Base-by-base conservation (phyloP, 768 basidiomycete genomes). In the Tricholoma furcatifolium region DNA sequence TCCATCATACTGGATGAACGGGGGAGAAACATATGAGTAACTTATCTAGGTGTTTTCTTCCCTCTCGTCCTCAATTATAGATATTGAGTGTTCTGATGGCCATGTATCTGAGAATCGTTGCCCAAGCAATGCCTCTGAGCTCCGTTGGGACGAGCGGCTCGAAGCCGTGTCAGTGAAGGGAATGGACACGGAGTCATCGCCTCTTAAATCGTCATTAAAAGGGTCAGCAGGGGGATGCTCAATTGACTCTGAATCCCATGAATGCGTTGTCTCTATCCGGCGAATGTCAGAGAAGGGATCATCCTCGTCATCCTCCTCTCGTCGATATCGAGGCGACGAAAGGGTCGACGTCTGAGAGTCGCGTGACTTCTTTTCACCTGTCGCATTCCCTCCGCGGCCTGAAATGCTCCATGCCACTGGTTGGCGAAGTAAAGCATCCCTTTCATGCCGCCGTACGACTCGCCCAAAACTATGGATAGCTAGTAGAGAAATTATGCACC, bases 401-500 rank as follows among this genome's bases (percentile, higher is more conserved):
- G 31, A 49, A 17, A 53, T 55, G 43, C 51, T 57, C 43, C 46
- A 44, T 42, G 35, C 43, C n/a, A 49, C 43, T 3, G 81, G 74
- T 51, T 79, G 73, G 47, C 79, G 79, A 10, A 84, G 62, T 30
- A 83, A 64, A 1, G 75, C 73, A 39, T 85, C 84, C 40, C 74
- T 67, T 62, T 87, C 84, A 57, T 85, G 81, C n/a, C 84, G 74
- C 27, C 72, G 74, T 17, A 84, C 74, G 7, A 84, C 84, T 18
- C 81, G 74, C 39, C 77, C 71, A 57, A 83, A 84, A 64, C 81
- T 84, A 57, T 83, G 80, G 55, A 85, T 78, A 12, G 77, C 74
- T 32, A 83, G 67, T 12, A 81, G 45, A 0, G 84, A 84, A 15
- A 83, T 74, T 11, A 83, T 63, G 15, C 74, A 71, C 83, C 82